A percentile compares a stretch with the other conserved stretches of the same genome.
Conservation (phyloP, 345 rosid genomes). For the Linum trigynum region DNA sequence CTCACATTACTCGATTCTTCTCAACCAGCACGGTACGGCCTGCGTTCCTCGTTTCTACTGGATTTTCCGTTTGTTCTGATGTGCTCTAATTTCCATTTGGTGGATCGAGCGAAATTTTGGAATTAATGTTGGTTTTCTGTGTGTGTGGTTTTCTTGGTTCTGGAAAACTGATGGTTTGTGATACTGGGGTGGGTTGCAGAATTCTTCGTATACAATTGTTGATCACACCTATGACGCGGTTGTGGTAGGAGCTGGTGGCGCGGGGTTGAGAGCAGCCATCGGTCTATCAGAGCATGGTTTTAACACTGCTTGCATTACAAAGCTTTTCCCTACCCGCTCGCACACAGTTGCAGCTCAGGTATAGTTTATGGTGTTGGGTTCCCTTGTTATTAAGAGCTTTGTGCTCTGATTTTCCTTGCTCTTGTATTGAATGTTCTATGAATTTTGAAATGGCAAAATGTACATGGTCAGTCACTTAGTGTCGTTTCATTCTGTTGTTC, state of each 20-base stretch:
- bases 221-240: constrained; percentile 96
- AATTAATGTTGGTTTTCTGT: background rate
- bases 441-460: too few relatives aligned
- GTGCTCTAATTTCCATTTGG: too few relatives aligned
- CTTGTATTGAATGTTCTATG: background rate
- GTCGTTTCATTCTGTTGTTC: too few relatives aligned
- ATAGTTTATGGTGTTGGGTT: background rate
- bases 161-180: background rate
- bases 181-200: constrained; percentile 26
- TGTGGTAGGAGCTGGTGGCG: constrained; percentile 98
- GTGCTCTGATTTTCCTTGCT: background rate
- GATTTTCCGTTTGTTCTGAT: background rate
- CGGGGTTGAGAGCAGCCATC: constrained; percentile 91
- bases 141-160: background rate
- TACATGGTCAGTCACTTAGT: too few relatives aligned
- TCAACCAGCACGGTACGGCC: constrained; percentile 58
- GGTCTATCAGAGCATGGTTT: constrained; percentile 99
- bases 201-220: constrained; percentile 66
- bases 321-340: constrained; percentile 93
- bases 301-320: constrained; percentile 95
- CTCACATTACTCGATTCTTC: constrained; percentile 61
- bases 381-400: background rate
- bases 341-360: constrained; percentile 99
- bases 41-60: background rate
- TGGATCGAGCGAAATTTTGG: background rate